Evolutionary conservation across 2,329 filamentous ascomycete species (phyloP).

Genomic region (Epichloe typhina): DNA sequence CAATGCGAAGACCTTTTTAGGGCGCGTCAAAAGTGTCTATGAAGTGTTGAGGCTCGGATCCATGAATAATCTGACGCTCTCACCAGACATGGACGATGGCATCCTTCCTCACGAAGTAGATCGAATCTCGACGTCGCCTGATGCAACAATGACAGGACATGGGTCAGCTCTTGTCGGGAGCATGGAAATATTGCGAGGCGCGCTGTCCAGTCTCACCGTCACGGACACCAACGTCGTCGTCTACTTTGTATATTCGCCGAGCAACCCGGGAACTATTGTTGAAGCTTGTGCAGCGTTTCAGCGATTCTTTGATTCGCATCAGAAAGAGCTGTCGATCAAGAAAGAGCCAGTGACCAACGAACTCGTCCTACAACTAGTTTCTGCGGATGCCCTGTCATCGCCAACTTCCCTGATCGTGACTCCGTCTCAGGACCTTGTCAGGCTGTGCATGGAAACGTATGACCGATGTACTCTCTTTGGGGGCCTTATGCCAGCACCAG

Average conservation of each 20-base stretch:
- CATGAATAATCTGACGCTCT: constrained; percentile 39
- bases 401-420: constrained; percentile 49
- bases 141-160: constrained; percentile 26
- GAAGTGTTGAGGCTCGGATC: constrained; percentile 60
- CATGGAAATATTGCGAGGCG: constrained; percentile 34
- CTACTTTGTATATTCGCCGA: constrained; percentile 61
- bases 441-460: constrained; percentile 62
- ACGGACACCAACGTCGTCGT: constrained; percentile 54
- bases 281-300: constrained; percentile 65
- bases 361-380: constrained; percentile 65
- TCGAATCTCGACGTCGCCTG: constrained; percentile 27
- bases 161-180: constrained; percentile 34
- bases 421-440: constrained; percentile 43
- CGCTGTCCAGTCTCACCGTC: constrained; percentile 27
- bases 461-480: constrained; percentile 54
- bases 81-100: constrained; percentile 26
- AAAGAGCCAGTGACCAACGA: constrained; percentile 40
- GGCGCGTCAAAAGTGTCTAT: constrained; percentile 56
- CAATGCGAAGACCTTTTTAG: constrained; percentile 50
- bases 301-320: constrained; percentile 49
- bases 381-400: constrained; percentile 53
- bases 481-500: constrained; percentile 49
- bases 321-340: constrained; percentile 29
- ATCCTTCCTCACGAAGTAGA: constrained; percentile 38
- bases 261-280: constrained; percentile 46